Percentiles rank a stretch among this genome's conserved stretches.
Conservation (phyloP, 106 monocot genomes). For the Dioscorea dumetorum region DNA sequence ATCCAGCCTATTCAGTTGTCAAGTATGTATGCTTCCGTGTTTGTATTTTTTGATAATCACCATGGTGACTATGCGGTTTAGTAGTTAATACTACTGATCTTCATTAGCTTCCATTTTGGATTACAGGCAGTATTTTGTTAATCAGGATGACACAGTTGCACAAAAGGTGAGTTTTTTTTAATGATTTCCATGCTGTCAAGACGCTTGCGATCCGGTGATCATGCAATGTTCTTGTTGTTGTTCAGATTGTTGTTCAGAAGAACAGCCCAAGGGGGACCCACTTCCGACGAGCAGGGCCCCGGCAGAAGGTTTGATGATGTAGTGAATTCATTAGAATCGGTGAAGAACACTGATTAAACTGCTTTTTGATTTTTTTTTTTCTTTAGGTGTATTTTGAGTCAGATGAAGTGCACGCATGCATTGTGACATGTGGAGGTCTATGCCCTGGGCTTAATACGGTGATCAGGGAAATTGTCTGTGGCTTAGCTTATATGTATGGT, state of each 20-base stretch:
- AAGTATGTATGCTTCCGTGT: conserved; percentile 41
- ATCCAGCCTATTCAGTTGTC: conserved; percentile 89
- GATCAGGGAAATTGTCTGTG: conserved; percentile 65
- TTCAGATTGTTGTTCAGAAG: conserved; percentile 83
- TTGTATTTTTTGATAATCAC: too few species aligned
- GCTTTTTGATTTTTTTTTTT: background rate
- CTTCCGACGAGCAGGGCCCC: conserved; percentile 85
- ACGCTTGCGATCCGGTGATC: background rate
- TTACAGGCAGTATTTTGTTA: conserved; percentile 85
- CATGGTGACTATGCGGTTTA: too few species aligned
- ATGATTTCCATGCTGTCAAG: too few species aligned
- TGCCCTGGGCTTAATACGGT: conserved; percentile 72
- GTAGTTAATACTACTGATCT: background rate
- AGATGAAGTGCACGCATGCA: conserved; percentile 62
- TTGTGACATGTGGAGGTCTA: conserved; percentile 67
- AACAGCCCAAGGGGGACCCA: conserved; percentile 56
- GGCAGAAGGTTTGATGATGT: conserved; percentile 50
- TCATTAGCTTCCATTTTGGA: background rate
- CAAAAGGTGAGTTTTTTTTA: conserved; percentile 39
- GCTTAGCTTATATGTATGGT: conserved; percentile 63
- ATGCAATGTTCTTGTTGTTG: background rate
- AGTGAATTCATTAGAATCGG: background rate
- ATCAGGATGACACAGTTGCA: conserved; percentile 72
- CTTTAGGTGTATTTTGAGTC: conserved; percentile 63
- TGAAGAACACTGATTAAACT: too few species aligned